Evolutionary conservation across 371 early-diverging fungal species (phyloP).

Genomic region (Rhizopus arrhizus): DNA sequence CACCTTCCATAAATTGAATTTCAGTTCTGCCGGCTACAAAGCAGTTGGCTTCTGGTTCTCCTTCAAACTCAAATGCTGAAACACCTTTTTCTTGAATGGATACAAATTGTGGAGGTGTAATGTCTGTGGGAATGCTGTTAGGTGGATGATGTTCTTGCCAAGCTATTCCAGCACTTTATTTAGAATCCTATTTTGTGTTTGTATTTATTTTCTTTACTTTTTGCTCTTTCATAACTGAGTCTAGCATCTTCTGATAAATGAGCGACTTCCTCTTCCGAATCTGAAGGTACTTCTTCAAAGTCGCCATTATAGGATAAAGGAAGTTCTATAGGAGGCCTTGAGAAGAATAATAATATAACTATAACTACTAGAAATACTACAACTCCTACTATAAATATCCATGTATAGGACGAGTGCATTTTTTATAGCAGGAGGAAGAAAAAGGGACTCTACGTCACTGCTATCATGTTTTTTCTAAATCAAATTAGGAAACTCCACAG

Average conservation of each 20-base stretch:
- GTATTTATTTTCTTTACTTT: slow-evolving; percentile 28
- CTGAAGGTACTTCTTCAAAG: slow-evolving; percentile 38
- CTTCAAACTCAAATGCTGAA: slow-evolving; percentile 81
- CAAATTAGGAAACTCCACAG: too few relatives aligned
- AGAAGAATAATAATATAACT: slow-evolving; percentile 42
- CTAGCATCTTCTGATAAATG: slow-evolving; percentile 47
- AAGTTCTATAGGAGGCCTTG: slow-evolving; percentile 37
- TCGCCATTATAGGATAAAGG: slow-evolving; percentile 33
- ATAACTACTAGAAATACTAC: slow-evolving; percentile 39
- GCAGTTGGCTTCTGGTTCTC: slow-evolving; percentile 66
- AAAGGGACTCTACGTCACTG: not conserved
- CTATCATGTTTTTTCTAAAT: not conserved
- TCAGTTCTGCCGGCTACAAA: slow-evolving; percentile 80
- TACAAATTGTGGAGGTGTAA: slow-evolving; percentile 62
- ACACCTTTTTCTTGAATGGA: slow-evolving; percentile 86
- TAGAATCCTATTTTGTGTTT: slow-evolving; percentile 1
- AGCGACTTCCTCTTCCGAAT: slow-evolving; percentile 42
- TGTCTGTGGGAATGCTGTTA: slow-evolving; percentile 62
- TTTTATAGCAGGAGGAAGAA: not conserved
- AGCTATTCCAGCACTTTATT: slow-evolving; percentile 17
- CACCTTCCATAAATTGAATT: slow-evolving; percentile 71
- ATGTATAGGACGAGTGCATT: slow-evolving; percentile 35
- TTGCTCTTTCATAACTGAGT: slow-evolving; percentile 49
- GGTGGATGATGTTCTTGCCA: slow-evolving; percentile 65
- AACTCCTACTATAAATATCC: slow-evolving; percentile 42